These are phyloP conservation scores for Chlorophyllum brunneum DNA, from an alignment of 768 basidiomycete species.

Conservation along the genomic window DNA sequence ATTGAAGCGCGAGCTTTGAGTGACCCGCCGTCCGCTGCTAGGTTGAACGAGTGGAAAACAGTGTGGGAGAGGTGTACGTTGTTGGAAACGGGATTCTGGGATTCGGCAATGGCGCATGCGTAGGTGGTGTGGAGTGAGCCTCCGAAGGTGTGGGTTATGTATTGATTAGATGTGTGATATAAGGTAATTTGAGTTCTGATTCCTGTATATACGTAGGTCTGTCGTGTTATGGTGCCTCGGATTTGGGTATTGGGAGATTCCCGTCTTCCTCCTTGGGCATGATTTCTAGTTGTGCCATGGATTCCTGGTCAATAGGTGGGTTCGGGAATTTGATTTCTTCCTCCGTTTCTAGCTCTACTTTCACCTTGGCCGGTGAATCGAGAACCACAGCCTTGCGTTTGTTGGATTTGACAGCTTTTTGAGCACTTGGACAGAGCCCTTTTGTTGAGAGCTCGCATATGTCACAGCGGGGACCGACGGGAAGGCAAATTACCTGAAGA, in stretches of 20 bases:
- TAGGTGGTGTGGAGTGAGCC: conserved; percentile 5
- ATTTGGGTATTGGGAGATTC: background rate
- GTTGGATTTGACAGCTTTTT: conserved; percentile 17
- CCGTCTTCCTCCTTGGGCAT: conserved; percentile 7
- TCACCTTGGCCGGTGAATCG: conserved; percentile 27
- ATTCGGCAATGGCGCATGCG: conserved; percentile 43
- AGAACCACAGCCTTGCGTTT: conserved; percentile 25
- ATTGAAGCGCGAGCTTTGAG: conserved; percentile 63
- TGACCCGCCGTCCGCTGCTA: conserved; percentile 58
- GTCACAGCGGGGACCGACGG: conserved; percentile 62
- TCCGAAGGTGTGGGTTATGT: too few relatives aligned
- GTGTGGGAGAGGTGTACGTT: conserved; percentile 76
- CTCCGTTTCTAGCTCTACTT: conserved; percentile 29
- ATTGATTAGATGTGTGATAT: conserved; percentile 8
- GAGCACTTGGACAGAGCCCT: conserved; percentile 67
- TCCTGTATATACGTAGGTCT: too few relatives aligned
- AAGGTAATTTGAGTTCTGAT: background rate
- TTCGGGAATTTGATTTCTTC: conserved; percentile 11
- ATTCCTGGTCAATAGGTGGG: conserved; percentile 3
- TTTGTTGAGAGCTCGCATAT: conserved; percentile 52
- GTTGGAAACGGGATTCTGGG: conserved; percentile 88
- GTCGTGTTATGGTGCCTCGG: too few relatives aligned
- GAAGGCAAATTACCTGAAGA: conserved; percentile 59
- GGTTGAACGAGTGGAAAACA: conserved; percentile 60
- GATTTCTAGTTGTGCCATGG: conserved; percentile 3